phyloP scores from a whole-genome alignment of 129 eudicot species.

The Tagetes erecta region DNA sequence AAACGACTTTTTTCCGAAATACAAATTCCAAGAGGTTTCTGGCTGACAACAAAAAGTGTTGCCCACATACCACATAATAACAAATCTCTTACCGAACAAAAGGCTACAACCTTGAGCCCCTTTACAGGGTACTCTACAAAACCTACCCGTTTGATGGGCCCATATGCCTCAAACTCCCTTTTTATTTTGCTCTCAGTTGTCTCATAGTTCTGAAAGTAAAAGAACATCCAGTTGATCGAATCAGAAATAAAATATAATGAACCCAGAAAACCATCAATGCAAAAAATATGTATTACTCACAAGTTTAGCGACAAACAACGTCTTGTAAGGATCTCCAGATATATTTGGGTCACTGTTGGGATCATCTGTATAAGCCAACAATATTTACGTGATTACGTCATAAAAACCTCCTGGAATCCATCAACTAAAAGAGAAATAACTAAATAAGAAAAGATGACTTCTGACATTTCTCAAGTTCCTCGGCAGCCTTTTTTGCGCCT shows the following conservation, averaged over 20 bases:
- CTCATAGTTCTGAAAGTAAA: constrained; percentile 76
- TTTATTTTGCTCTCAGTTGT: constrained; percentile 97
- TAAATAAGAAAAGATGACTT: neutral
- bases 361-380: constrained; percentile 57
- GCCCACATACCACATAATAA: constrained; percentile 26
- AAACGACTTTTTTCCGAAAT: neutral
- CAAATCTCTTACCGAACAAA: constrained; percentile 86
- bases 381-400: neutral
- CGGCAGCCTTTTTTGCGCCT: constrained; percentile 94
- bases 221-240: constrained; percentile 6
- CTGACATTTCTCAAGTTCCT: constrained; percentile 88
- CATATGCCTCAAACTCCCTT: constrained; percentile 99
- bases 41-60: constrained; percentile 27
- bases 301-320: constrained; percentile 88
- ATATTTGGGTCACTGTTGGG: constrained; percentile 77
- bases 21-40: neutral
- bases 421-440: neutral
- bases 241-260: constrained; percentile 3
- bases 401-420: constrained; percentile 1
- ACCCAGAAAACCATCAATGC: constrained; percentile 9
- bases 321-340: constrained; percentile 98
- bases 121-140: constrained; percentile 52
- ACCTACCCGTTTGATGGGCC: constrained; percentile 99
- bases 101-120: constrained; percentile 77
- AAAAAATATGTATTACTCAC: constrained; percentile 44